Evolutionary conservation across 1,139 yeast genomes (phyloP), one percentile per base, ranked within the genome.

Genomic region (Yamadazyma jaroonii): DNA sequence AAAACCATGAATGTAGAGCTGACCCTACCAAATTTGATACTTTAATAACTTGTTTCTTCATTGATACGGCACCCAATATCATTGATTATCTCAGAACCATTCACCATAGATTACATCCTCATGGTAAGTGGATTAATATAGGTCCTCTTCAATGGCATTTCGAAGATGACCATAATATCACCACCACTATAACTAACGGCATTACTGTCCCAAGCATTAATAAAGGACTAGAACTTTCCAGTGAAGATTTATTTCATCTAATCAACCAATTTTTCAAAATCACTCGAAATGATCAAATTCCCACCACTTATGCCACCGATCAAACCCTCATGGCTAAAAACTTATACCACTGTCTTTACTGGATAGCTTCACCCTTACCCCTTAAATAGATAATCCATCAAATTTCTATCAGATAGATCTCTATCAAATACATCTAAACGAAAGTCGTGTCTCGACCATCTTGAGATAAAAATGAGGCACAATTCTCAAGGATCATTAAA

Each of bases 101-200:
- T 1, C 55, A 66, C 13, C 67, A 79, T 44, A 65, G 77, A 14
- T 54, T 87, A 39, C 65, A 65, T 33, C 56, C 64, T 0, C 75
- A 74, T 6, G 95, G 94, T 0, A 47, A 63, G 10, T 88, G 96
- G 96, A 67, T 87, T 39, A 89, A 89, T 56, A 77, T 83, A 50
- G 97, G 96, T 0, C 96, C 96, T 0, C 62, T 88, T 21, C 59
- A 84, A 37, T 88, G 96, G 94, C 96, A 89, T 59, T 83, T 77
- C 53, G 96, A 86, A 50, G 78, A 77, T 38, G 77, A 74, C 34
- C 61, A 56, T 20, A 60, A 37, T 15, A 40, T 44, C 24, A 63
- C 21, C 70, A 66, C 2, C 43, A 47, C 2, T 12, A 6, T 17
- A 13, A 12, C 12, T 10, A 52, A 9, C 44, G 48, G 3, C 8